phyloP scores from a whole-genome alignment of 129 eudicot genomes.

The Pulicaria dysenterica region DNA sequence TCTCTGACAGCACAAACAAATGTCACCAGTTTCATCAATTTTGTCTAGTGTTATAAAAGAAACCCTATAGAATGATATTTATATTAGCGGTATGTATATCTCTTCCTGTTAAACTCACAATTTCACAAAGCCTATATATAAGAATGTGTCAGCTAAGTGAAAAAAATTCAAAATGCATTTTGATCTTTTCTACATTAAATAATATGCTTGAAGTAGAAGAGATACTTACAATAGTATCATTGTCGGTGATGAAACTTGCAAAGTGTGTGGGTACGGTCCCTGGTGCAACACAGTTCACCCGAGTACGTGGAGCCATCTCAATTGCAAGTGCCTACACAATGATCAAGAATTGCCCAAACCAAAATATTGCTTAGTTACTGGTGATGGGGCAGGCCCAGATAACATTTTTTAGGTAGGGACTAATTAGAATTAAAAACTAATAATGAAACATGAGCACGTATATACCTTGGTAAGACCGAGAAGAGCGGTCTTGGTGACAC shows the following conservation, averaged over 20 bases:
- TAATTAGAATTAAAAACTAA: slow-evolving; percentile 2
- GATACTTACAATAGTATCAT: slow-evolving; percentile 52
- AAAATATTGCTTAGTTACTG: neutral
- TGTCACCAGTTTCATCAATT: neutral
- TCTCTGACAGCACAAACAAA: slow-evolving; percentile 45
- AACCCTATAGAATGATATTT: neutral
- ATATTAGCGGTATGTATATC: neutral
- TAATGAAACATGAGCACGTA: too few relatives aligned
- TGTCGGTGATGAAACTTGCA: slow-evolving; percentile 55
- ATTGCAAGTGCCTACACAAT: slow-evolving; percentile 74
- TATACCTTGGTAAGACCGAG: slow-evolving; percentile 93
- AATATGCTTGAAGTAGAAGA: neutral
- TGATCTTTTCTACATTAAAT: neutral
- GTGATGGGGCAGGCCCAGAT: neutral
- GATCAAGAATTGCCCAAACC: slow-evolving; percentile 14
- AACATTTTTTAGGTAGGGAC: neutral
- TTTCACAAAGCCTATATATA: neutral
- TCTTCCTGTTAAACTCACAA: neutral
- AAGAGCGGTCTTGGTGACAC: slow-evolving; percentile 94
- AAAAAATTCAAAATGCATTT: neutral
- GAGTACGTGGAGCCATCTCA: slow-evolving; percentile 91
- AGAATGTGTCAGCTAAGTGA: neutral
- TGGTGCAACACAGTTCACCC: slow-evolving; percentile 95
- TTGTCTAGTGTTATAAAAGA: neutral
- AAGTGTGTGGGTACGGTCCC: slow-evolving; percentile 89